These are phyloP conservation scores for Cardamine resedifolia DNA, from an alignment of 345 rosid genomes.

Conservation along the genomic window DNA sequence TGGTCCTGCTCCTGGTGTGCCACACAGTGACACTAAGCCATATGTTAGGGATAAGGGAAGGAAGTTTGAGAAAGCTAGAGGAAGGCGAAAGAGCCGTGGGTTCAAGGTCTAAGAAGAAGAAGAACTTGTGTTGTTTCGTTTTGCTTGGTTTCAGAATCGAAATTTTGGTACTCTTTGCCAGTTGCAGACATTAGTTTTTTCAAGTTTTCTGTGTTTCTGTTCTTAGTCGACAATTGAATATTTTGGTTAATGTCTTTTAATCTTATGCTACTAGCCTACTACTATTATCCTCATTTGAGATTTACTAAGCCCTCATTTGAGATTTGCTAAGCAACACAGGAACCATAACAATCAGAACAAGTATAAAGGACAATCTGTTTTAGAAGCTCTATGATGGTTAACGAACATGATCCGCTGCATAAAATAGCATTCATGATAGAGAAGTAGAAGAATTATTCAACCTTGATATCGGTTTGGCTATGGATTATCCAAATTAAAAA, in stretches of 20 bases:
- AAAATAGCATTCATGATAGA: background rate
- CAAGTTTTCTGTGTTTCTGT: background rate
- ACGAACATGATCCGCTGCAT: background rate
- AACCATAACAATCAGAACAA: background rate
- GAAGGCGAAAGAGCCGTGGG: constrained; percentile 75
- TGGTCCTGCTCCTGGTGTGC: constrained; percentile 96
- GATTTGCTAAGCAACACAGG: background rate
- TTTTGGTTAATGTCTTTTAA: background rate
- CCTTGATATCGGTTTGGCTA: background rate
- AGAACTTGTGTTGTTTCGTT: constrained; percentile 8
- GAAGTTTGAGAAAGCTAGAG: constrained; percentile 88
- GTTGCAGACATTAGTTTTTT: constrained; percentile 1
- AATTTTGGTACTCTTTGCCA: constrained; percentile 38
- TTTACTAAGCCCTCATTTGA: too few species aligned
- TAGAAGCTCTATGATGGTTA: too few species aligned
- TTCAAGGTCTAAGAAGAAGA: constrained; percentile 57
- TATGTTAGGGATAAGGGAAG: constrained; percentile 80
- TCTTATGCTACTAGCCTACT: background rate
- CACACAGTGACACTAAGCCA: constrained; percentile 85
- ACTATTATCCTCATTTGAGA: background rate
- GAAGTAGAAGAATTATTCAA: background rate
- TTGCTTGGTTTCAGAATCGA: constrained; percentile 27
- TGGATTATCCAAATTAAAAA: background rate
- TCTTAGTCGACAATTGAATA: constrained; percentile 17
- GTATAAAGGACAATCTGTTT: too few species aligned